Evolutionary conservation across 352 stramenopile genomes (phyloP), one percentile per base, ranked within the genome.

Genomic region (Halophytophthora batemanensis): DNA sequence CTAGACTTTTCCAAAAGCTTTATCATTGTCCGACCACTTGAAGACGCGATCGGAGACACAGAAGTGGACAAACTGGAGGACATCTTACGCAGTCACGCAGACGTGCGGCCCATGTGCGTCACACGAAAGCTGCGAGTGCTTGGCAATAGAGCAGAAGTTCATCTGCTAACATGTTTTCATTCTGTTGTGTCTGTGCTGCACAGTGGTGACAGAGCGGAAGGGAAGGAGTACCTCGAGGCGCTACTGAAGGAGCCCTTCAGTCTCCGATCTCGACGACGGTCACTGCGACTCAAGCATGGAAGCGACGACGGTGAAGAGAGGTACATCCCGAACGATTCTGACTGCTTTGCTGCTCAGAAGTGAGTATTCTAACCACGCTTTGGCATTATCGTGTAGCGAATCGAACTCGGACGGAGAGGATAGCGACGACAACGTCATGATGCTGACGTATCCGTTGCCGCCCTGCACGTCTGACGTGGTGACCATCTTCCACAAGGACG

Each of bases 391-490:
- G 18, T 28, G 37, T 36, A 60, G 52, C 21, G 22, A 33, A 15
- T 65, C 41, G 28, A 64, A 75, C 22, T 68, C 58, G 3, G 59
- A 78, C n/a, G 64, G 66, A n/a, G 55, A 71, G 23, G 53, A 57
- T 21, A 57, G 31, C n/a, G 59, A 69, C 13, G 52, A 47, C n/a
- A 57, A 56, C 23, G 55, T 71, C 12, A 62, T 66, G 5, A 58
- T 83, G 29, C 40, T 93, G 25, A 89, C 66, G 22, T 93, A 92
- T 35, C 83, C 83, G 6, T 48, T 90, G 18, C 83, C 83, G 21
- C 83, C 83, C 2, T 87, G 77, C 39, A 77, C 72, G 0, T 73
- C 66, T 11, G 83, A 94, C 43, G 64, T 94, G 43, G 78, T 94
- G 34, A 87, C 81, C 17, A 87, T 94, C 22, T 86, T 80, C 19